Conservation (phyloP, 2,329 filamentous ascomycete genomes). For the Corynespora cassiicola region DNA sequence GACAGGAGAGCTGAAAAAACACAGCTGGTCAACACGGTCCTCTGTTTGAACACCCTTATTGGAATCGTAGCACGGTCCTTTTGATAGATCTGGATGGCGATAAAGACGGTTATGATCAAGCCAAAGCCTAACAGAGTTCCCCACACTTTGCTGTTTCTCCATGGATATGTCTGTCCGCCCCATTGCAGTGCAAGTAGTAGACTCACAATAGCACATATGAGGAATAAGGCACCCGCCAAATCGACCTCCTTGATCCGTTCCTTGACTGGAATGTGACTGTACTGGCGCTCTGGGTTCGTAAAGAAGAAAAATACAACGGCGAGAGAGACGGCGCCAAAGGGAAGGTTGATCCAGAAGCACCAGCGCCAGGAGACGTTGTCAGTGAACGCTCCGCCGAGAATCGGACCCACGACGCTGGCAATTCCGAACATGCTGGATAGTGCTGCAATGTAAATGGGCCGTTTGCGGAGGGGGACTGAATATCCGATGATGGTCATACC, state of each 20-base stretch:
- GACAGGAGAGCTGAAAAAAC: slow-evolving; percentile 43
- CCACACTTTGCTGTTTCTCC: slow-evolving; percentile 58
- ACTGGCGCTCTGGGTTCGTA: slow-evolving; percentile 30
- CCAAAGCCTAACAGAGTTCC: slow-evolving; percentile 57
- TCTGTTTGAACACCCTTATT: slow-evolving; percentile 40
- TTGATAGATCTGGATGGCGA: slow-evolving; percentile 36
- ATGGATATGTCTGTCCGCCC: slow-evolving; percentile 52
- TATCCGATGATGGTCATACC: slow-evolving; percentile 57
- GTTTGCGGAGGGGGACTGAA: slow-evolving; percentile 49
- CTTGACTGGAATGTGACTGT: slow-evolving; percentile 36
- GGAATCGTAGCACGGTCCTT: slow-evolving; percentile 40
- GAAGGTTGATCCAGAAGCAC: slow-evolving; percentile 54
- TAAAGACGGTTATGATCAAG: slow-evolving; percentile 54
- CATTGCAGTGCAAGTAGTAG: slow-evolving; percentile 45
- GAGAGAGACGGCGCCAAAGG: slow-evolving; percentile 50
- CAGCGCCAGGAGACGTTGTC: slow-evolving; percentile 47
- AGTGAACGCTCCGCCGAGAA: slow-evolving; percentile 52
- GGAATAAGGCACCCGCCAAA: slow-evolving; percentile 34
- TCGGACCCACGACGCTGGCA: slow-evolving; percentile 48
- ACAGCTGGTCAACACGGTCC: slow-evolving; percentile 41
- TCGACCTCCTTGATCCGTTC: slow-evolving; percentile 47
- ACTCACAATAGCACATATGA: slow-evolving; percentile 42
- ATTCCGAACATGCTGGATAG: slow-evolving; percentile 49
- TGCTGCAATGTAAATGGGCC: slow-evolving; percentile 49
- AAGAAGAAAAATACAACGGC: slow-evolving; percentile 40